phyloP scores from a whole-genome alignment of 345 rosid genomes.

The Hypericum perforatum region DNA sequence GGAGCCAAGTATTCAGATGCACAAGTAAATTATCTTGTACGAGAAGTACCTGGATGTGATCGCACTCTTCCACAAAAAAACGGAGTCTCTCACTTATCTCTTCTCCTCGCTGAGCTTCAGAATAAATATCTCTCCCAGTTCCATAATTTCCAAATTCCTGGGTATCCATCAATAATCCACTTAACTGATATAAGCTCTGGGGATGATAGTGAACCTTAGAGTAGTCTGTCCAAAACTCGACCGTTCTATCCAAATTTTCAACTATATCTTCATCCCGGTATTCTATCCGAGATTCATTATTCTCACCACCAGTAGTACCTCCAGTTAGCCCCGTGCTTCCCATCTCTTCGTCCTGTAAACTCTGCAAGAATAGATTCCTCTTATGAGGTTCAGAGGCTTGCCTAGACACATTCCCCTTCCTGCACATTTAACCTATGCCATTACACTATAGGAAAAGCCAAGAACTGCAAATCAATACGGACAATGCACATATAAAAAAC shows the following conservation, averaged over 20 bases:
- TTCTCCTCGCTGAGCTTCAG: constrained; percentile 52
- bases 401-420: constrained; percentile 62
- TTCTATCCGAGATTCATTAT: constrained; percentile 26
- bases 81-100: constrained; percentile 77
- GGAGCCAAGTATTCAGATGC: not conserved
- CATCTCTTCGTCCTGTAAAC: constrained; percentile 56
- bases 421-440: constrained; percentile 16
- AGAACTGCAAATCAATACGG: not conserved
- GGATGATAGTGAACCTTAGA: constrained; percentile 89
- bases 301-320: constrained; percentile 15
- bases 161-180: constrained; percentile 52
- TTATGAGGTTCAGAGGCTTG: constrained; percentile 40
- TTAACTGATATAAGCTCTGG: constrained; percentile 57
- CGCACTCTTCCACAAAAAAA: constrained; percentile 83
- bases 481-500: not conserved
- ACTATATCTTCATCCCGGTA: constrained; percentile 66
- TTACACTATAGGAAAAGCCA: not conserved
- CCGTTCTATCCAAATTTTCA: constrained; percentile 48
- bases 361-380: constrained; percentile 73
- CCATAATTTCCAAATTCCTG: constrained; percentile 69
- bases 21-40: not conserved
- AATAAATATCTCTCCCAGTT: constrained; percentile 59
- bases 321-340: constrained; percentile 3
- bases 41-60: constrained; percentile 66
- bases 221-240: constrained; percentile 86